These are phyloP conservation scores for Xylariaceae sp. DNA, from an alignment of 2,329 filamentous ascomycete species.

Conservation along the genomic window DNA sequence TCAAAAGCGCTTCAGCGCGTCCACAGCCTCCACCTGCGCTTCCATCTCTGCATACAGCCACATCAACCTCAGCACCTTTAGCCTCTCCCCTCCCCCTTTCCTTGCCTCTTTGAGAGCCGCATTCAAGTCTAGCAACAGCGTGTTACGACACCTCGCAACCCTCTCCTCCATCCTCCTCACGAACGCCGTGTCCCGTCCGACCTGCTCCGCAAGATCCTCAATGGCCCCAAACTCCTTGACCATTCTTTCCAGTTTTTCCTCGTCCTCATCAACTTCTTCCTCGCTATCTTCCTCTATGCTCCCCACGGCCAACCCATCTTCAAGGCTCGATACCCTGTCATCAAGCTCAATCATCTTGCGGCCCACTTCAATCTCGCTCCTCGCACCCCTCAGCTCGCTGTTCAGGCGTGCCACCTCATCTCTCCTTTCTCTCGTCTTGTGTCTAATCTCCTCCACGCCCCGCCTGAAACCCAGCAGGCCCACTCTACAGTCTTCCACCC, in stretches of 20 bases:
- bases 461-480: constrained; percentile 81
- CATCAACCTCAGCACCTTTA: constrained; percentile 48
- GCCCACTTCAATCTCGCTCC: constrained; percentile 58
- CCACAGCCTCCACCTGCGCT: constrained; percentile 50
- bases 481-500: constrained; percentile 83
- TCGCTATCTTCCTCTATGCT: constrained; percentile 29
- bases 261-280: constrained; percentile 31
- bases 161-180: constrained; percentile 51
- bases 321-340: constrained; percentile 58
- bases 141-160: constrained; percentile 51
- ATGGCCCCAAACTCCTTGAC: constrained; percentile 44
- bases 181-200: constrained; percentile 47
- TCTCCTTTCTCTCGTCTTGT: constrained; percentile 59
- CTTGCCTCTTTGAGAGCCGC: constrained; percentile 43
- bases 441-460: constrained; percentile 72
- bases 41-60: constrained; percentile 50
- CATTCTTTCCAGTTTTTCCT: constrained; percentile 41
- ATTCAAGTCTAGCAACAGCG: constrained; percentile 52
- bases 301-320: constrained; percentile 58
- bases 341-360: constrained; percentile 64
- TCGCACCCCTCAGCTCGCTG: constrained; percentile 62
- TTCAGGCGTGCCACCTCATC: constrained; percentile 60
- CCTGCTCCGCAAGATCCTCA: constrained; percentile 37
- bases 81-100: constrained; percentile 40
- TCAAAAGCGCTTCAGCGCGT: constrained; percentile 40